Base-by-base conservation (phyloP, 169 alveolate genomes). In the Plasmodium chabaudi region DNA sequence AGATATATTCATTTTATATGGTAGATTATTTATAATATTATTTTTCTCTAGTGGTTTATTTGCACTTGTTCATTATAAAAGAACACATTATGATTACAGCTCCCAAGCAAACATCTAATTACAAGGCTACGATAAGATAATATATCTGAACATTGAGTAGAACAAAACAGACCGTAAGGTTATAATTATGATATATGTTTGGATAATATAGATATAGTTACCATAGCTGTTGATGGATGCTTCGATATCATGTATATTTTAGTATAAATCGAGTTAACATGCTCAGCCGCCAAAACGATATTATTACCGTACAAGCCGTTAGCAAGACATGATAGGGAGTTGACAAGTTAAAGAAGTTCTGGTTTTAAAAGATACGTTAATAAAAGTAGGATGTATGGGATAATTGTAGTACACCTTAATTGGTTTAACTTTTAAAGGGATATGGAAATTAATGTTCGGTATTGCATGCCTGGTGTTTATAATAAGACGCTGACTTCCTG, bases 301-400 rank as follows among this genome's bases (percentile, higher is more conserved):
- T 63, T 63, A 63, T 63, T 63, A 63, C 72, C 72, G 72, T 63
- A 63, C 72, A 63, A 63, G 72, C 72, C 72, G 72, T 63, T 63
- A 63, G 72, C 72, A 63, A 63, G 72, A 63, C 72, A 63, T 63
- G 72, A 63, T 63, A 63, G 72, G 72, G 72, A 63, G 72, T 63
- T 63, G 72, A 63, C 72, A 63, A 63, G 72, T 63, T 63, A 63
- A 63, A 63, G 72, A 63, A 63, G 72, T 63, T 63, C 72, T 63
- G 72, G 72, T 63, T 63, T 63, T 13, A 27, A 17, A 63, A 63
- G 72, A 63, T 63, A 63, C 72, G 72, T 63, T 63, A 1, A 0
- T 15, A 63, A 63, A 63, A 47, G 6, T 63, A 63, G 72, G 72
- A 63, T 63, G 72, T 63, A 63, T 17, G 72, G 59, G 59, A 51